Conservation (phyloP, 768 basidiomycete species). For the Trametes punicea region DNA sequence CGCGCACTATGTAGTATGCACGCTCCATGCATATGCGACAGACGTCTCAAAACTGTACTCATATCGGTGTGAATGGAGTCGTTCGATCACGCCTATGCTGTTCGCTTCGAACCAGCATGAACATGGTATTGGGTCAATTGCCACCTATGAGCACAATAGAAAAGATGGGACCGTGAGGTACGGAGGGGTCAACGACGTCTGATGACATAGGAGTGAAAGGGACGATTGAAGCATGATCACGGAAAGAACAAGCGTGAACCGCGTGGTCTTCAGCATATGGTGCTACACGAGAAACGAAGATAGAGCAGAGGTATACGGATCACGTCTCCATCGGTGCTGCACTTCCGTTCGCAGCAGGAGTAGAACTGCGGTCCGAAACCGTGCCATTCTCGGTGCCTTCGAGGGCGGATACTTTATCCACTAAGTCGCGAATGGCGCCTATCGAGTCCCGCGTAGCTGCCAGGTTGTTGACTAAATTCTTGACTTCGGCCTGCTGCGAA, state of each 20-base stretch:
- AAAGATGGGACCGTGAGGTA: not conserved
- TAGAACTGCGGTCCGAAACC: not conserved
- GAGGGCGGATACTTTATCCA: not conserved
- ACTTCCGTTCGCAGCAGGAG: not conserved
- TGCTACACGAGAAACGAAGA: not conserved
- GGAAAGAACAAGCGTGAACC: too few relatives aligned
- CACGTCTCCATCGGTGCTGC: not conserved
- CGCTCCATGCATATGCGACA: conserved; percentile 23
- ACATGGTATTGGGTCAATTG: not conserved
- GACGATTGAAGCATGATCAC: too few relatives aligned
- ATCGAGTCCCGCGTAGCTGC: conserved; percentile 6
- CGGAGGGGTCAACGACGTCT: too few relatives aligned
- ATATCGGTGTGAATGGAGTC: conserved; percentile 18
- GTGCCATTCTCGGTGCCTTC: not conserved
- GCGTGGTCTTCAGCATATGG: too few relatives aligned
- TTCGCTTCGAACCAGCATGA: not conserved
- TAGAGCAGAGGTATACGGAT: not conserved
- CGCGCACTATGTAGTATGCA: conserved; percentile 30
- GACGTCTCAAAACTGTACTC: conserved; percentile 24
- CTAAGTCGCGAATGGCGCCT: conserved; percentile 1
- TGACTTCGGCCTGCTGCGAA: conserved; percentile 4
- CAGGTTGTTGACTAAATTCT: conserved; percentile 4
- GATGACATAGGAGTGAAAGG: too few relatives aligned
- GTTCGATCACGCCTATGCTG: conserved; percentile 5
- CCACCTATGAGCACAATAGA: not conserved